phyloP scores from a whole-genome alignment of 2,329 filamentous ascomycete genomes.

The Nakataea oryzae region DNA sequence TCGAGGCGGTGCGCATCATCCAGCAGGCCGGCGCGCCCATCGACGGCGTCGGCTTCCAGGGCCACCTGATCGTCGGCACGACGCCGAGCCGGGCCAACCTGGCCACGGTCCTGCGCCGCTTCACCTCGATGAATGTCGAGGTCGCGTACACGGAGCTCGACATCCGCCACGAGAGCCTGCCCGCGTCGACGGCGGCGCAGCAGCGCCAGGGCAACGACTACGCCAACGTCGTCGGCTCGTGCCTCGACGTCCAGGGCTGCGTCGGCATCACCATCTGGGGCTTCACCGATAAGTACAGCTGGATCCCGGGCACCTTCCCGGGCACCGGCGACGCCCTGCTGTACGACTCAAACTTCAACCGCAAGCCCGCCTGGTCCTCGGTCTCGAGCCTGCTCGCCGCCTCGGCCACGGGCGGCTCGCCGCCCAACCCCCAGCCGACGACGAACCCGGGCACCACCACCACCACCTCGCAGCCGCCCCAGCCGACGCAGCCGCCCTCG shows the following conservation, averaged over 20 bases:
- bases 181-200: background rate
- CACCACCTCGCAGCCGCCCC: background rate
- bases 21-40: conserved; percentile 26
- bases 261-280: conserved; percentile 5
- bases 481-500: background rate
- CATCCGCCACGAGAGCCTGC: conserved; percentile 2
- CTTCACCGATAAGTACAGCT: conserved; percentile 11
- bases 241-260: conserved; percentile 3
- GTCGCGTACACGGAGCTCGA: conserved; percentile 39
- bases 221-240: background rate
- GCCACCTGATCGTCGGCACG: conserved; percentile 31
- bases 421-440: background rate
- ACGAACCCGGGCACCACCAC: background rate
- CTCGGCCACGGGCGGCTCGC: conserved; percentile 2
- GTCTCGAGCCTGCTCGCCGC: conserved; percentile 17
- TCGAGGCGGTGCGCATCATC: conserved; percentile 16
- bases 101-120: conserved; percentile 23
- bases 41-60: conserved; percentile 36
- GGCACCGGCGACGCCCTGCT: conserved; percentile 29
- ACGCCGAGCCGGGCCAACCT: conserved; percentile 24
- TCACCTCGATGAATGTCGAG: conserved; percentile 28
- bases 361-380: conserved; percentile 28
- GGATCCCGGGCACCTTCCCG: conserved; percentile 24
- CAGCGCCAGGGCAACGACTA: conserved; percentile 1
- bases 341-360: conserved; percentile 22